Conservation (phyloP, 2,329 filamentous ascomycete species). For the Penicillium sp. region DNA sequence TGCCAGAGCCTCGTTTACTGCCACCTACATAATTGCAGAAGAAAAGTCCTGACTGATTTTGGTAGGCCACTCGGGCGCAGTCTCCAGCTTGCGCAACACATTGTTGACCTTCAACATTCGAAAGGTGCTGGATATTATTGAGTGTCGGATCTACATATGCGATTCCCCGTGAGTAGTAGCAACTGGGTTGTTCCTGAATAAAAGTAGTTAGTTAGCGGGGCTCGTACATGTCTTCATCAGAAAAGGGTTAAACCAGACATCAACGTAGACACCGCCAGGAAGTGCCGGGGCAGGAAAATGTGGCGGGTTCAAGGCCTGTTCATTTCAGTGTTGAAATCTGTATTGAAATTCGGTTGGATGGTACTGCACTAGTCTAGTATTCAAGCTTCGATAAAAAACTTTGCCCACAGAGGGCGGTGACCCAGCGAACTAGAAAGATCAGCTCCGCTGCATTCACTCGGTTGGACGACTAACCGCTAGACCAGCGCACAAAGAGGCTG, state of each 20-base stretch:
- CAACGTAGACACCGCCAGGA: neutral
- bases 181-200: neutral
- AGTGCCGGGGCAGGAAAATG: neutral
- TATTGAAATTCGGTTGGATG: neutral
- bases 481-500: neutral
- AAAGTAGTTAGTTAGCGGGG: neutral
- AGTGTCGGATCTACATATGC: slow-evolving; percentile 1
- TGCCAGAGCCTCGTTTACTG: too few species aligned
- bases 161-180: neutral
- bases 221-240: neutral
- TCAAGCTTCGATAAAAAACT: neutral
- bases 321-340: neutral
- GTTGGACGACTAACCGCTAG: neutral
- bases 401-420: neutral
- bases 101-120: neutral
- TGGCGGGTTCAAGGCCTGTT: neutral
- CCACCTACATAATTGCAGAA: slow-evolving; percentile 1
- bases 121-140: neutral
- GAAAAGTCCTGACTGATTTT: neutral
- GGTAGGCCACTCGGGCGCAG: neutral
- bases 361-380: neutral
- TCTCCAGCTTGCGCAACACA: neutral
- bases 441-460: neutral
- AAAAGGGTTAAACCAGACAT: neutral
- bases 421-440: neutral